Evolutionary conservation across 2,329 filamentous ascomycete genomes (phyloP).

Genomic region (Hypoxylon sp.): DNA sequence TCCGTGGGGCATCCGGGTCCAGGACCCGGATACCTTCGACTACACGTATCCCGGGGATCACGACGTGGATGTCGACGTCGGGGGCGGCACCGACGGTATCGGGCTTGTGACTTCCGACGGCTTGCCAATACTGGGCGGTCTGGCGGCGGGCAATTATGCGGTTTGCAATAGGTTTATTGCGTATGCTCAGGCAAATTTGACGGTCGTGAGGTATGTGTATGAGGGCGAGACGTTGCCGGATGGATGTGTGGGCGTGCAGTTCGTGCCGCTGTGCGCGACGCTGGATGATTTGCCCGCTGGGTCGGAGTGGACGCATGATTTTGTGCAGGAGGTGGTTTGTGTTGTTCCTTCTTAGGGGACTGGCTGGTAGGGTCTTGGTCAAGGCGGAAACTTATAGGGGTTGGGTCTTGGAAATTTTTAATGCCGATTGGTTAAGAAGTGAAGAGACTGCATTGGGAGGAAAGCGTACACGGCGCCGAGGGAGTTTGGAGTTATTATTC

Average conservation of each 20-base stretch:
- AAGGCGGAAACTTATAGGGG: background rate
- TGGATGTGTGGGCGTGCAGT: constrained; percentile 26
- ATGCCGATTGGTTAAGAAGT: background rate
- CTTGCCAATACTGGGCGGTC: constrained; percentile 3
- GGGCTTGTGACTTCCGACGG: background rate
- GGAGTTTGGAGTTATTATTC: constrained; percentile 6
- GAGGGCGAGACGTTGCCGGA: constrained; percentile 30
- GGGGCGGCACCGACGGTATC: constrained; percentile 26
- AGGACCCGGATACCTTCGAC: constrained; percentile 5
- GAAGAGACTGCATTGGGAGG: background rate
- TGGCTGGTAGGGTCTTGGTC: background rate
- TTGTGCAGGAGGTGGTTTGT: constrained; percentile 37
- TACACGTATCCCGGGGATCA: constrained; percentile 29
- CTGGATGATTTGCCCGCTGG: constrained; percentile 24
- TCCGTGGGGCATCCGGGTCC: constrained; percentile 31
- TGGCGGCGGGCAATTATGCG: constrained; percentile 21
- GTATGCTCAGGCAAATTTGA: constrained; percentile 8
- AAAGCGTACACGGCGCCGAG: background rate
- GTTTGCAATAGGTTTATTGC: constrained; percentile 29
- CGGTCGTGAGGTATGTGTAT: constrained; percentile 31
- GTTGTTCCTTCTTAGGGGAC: constrained; percentile 15
- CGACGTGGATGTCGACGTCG: constrained; percentile 29
- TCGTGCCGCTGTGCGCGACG: constrained; percentile 29
- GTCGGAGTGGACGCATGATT: constrained; percentile 34
- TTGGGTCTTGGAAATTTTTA: background rate